Conservation (phyloP, 495 filamentous ascomycete species). For the Penicillium lividum region DNA sequence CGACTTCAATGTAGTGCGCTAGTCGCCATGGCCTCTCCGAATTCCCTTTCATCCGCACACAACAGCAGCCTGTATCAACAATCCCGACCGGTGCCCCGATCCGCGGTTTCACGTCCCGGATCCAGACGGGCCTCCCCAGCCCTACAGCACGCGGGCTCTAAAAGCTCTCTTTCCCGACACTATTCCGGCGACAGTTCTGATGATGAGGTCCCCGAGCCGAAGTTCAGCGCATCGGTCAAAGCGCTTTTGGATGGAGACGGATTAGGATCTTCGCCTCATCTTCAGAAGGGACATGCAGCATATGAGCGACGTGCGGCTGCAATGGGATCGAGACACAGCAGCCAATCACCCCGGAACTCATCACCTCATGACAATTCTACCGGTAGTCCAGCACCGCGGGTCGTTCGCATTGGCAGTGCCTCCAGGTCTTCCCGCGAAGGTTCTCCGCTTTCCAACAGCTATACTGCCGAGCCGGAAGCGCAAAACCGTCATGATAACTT, state of each 20-base stretch:
- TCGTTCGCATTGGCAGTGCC: conserved; percentile 60
- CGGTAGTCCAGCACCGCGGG: conserved; percentile 47
- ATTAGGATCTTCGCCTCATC: conserved; percentile 52
- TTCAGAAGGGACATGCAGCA: conserved; percentile 42
- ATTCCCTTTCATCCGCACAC: conserved; percentile 41
- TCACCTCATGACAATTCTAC: conserved; percentile 44
- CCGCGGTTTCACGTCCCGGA: conserved; percentile 41
- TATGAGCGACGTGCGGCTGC: conserved; percentile 26
- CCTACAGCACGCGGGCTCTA: conserved; percentile 28
- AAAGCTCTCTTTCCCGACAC: conserved; percentile 27
- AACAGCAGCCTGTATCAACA: conserved; percentile 38
- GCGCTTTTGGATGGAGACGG: conserved; percentile 69
- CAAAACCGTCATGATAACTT: conserved; percentile 47
- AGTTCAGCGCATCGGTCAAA: conserved; percentile 77
- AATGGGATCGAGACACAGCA: conserved; percentile 34
- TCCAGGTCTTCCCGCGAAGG: conserved; percentile 38
- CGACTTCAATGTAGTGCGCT: conserved; percentile 36
- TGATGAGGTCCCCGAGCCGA: conserved; percentile 71
- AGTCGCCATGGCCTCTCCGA: conserved; percentile 41
- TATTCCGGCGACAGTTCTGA: conserved; percentile 72
- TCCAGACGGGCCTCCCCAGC: conserved; percentile 46
- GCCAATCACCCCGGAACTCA: conserved; percentile 38
- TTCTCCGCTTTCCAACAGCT: conserved; percentile 35
- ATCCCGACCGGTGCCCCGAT: conserved; percentile 44
- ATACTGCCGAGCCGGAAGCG: conserved; percentile 32